Conservation (phyloP, 257 asterid genomes). For the Paulownia fortunei region DNA sequence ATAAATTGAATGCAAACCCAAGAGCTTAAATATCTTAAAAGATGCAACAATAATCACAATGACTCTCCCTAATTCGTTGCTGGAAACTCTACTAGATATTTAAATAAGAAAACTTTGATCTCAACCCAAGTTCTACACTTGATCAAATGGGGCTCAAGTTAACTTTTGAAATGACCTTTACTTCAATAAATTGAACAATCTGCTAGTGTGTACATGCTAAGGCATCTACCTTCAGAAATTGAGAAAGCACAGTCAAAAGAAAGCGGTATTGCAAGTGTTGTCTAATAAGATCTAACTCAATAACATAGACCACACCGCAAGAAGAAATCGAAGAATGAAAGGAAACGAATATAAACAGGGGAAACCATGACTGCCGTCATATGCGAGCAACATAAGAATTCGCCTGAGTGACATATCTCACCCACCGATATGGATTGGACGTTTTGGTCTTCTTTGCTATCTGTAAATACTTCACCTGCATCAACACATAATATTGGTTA, state of each 20-base stretch:
- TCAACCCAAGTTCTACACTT: background rate
- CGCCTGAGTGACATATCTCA: slow-evolving; percentile 95
- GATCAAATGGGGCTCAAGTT: background rate
- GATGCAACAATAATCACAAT: background rate
- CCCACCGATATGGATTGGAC: slow-evolving; percentile 95
- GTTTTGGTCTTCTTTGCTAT: slow-evolving; percentile 84
- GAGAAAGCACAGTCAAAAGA: background rate
- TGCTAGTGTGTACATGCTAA: background rate
- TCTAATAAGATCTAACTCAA: slow-evolving; percentile 8
- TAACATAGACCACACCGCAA: background rate
- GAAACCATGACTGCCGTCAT: slow-evolving; percentile 35
- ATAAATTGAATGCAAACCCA: no score
- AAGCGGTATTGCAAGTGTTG: background rate
- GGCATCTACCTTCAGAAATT: background rate
- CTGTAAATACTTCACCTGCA: slow-evolving; percentile 95
- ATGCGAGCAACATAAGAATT: slow-evolving; percentile 98
- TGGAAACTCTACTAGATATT: background rate
- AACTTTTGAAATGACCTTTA: background rate
- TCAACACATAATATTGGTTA: slow-evolving; percentile 23
- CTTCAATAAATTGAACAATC: background rate
- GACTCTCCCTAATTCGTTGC: background rate
- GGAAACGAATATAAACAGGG: slow-evolving; percentile 6
- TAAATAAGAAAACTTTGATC: background rate
- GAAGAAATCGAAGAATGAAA: background rate
- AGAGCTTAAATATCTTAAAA: background rate